These are phyloP conservation scores for Chenopodium formosanum DNA, from an alignment of 148 eudicot genomes.

Conservation along the genomic window DNA sequence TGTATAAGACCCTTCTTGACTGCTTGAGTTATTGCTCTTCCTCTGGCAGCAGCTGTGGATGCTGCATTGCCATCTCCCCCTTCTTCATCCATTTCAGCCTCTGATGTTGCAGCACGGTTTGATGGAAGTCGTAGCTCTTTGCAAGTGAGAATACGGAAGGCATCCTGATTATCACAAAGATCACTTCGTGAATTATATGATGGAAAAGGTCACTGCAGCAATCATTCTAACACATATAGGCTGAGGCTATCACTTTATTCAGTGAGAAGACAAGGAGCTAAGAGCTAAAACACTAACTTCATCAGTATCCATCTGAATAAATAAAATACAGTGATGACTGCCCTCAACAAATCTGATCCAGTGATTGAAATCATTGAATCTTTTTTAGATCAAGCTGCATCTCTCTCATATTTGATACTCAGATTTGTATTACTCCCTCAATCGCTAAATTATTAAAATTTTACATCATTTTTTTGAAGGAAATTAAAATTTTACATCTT, in stretches of 20 bases:
- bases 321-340: neutral
- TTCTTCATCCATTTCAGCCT: slow-evolving; percentile 65
- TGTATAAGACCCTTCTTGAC: slow-evolving; percentile 86
- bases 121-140: slow-evolving; percentile 85
- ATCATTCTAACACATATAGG: neutral
- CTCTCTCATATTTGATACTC: neutral
- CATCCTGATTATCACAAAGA: slow-evolving; percentile 55
- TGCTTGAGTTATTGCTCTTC: slow-evolving; percentile 85
- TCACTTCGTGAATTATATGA: neutral
- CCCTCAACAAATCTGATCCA: neutral
- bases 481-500: too few relatives aligned
- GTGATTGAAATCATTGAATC: neutral
- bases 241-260: neutral
- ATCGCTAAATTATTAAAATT: neutral
- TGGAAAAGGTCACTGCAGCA: too few relatives aligned
- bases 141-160: slow-evolving; percentile 76
- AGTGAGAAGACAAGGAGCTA: too few relatives aligned
- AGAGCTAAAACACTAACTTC: too few relatives aligned
- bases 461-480: neutral
- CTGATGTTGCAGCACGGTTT: slow-evolving; percentile 55
- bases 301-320: neutral
- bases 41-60: slow-evolving; percentile 53
- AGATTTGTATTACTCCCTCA: neutral
- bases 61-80: slow-evolving; percentile 47
- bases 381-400: neutral